Base-by-base conservation (phyloP, 768 basidiomycete species). In the Hortiboletus campestris region DNA sequence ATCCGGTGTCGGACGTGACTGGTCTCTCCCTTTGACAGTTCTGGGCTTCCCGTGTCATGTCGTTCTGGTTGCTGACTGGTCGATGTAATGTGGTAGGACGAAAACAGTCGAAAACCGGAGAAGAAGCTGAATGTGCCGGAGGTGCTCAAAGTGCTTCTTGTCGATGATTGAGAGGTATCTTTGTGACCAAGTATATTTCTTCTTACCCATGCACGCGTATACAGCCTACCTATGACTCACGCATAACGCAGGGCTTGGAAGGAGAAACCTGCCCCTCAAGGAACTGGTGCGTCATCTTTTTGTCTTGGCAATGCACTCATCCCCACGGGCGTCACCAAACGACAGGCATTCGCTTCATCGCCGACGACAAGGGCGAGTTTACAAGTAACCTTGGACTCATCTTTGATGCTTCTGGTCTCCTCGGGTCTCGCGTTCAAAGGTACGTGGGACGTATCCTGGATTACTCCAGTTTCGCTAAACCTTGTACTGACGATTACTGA, bases 81-180 rank as follows among this genome's bases (percentile, higher is more conserved):
- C 17, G 40, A 13, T 11, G 44, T 41, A 29, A 20, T 22, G 46
- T 55, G 34, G 14, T 63, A 94, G 82, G 91, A 91, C 49, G 94
- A 96, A 28, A 82, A 76, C 57, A 76, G 76, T 66, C 85, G 84
- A 70, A 85, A 89, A 61, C 88, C 91, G 1, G 95, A 98, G 65
- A 86, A 98, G 80, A 93, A 91, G 74, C 78, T 99, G 47, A 82
- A 78, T 55, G 86, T 97, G 6, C 97, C 96, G 0, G 97, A 98
- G 63, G 71, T 81, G n/a, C 79, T 98, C 58, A 98, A 97, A 70
- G 81, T 85, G 31, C 79, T 89, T 45, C 79, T 99, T 36, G 94
- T 98, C 2, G 94, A 98, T 66, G 97, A 98, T 63, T 99, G 97
- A 97, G 96, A 98, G 72, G 84, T 67, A 78, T 80, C 8, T 94